Percentiles rank a stretch among this genome's conserved stretches.
Conservation (phyloP, 768 basidiomycete species). For the Amylocystis lapponica region DNA sequence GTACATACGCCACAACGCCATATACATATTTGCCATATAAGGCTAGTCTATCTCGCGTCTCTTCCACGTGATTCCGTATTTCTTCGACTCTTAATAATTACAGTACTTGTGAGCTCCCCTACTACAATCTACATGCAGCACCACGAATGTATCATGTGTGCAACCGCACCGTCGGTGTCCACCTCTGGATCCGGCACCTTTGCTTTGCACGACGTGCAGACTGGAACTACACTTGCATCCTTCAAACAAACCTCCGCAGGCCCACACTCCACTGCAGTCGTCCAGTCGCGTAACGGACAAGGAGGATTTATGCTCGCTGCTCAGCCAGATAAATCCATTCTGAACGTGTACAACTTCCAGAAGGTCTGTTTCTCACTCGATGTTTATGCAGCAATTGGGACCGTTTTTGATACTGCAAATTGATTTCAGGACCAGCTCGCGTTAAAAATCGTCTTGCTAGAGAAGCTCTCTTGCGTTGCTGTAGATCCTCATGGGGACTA, state of each 20-base stretch:
- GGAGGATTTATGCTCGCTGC: constrained; percentile 84
- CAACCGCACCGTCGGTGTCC: constrained; percentile 45
- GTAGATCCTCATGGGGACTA: constrained; percentile 67
- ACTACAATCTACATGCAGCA: too few species aligned
- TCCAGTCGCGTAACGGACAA: constrained; percentile 61
- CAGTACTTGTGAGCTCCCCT: too few species aligned
- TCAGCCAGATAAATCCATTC: constrained; percentile 82
- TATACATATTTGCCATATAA: too few species aligned
- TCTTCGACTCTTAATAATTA: too few species aligned
- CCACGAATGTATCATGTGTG: constrained; percentile 64
- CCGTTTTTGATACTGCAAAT: background rate
- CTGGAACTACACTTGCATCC: constrained; percentile 67
- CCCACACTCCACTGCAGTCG: constrained; percentile 58
- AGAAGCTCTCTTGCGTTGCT: constrained; percentile 78
- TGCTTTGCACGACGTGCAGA: constrained; percentile 76
- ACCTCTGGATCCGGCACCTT: constrained; percentile 56
- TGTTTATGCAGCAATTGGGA: background rate
- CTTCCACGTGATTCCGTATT: too few species aligned
- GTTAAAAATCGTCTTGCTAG: constrained; percentile 82
- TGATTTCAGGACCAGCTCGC: constrained; percentile 77
- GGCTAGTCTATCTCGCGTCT: too few species aligned
- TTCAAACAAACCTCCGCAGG: constrained; percentile 81
- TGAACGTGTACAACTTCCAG: constrained; percentile 92
- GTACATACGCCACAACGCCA: too few species aligned
- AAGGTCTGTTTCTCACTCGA: constrained; percentile 74